Percentiles rank a stretch among this genome's conserved stretches.
phyloP scores from a whole-genome alignment of 2,329 filamentous ascomycete genomes.

The Pestalotiopsis sp. region DNA sequence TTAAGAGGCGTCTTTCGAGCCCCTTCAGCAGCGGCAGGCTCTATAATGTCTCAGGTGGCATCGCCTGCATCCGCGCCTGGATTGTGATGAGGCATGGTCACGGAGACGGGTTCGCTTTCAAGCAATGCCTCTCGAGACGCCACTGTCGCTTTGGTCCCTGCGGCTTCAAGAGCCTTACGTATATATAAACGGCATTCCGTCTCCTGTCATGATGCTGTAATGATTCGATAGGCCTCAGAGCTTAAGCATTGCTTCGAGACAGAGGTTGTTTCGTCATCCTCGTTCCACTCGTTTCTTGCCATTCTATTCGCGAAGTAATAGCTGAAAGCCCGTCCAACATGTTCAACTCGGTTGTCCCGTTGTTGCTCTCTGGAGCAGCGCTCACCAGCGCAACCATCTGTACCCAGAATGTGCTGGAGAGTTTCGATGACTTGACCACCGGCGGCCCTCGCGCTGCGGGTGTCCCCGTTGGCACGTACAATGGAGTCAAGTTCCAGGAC shows the following conservation, averaged over 20 bases:
- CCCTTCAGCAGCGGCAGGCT: neutral
- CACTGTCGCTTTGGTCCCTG: neutral
- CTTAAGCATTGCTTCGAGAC: neutral
- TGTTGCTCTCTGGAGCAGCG: neutral
- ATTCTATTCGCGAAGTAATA: neutral
- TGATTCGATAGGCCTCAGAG: neutral
- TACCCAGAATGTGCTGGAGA: neutral
- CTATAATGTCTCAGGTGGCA: neutral
- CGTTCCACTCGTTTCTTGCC: neutral
- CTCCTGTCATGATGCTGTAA: neutral
- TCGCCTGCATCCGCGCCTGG: neutral
- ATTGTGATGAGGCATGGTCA: neutral
- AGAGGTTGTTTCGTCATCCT: neutral
- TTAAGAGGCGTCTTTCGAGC: neutral
- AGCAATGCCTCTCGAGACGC: neutral
- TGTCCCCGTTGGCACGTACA: neutral
- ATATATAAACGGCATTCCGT: neutral
- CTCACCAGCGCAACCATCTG: neutral
- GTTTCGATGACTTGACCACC: neutral
- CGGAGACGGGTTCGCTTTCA: neutral
- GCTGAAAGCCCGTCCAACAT: neutral
- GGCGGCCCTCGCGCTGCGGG: neutral
- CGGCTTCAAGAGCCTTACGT: neutral
- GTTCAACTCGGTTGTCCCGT: neutral
- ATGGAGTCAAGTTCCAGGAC: constrained; percentile 7